These are phyloP conservation scores for Saraca asoca DNA, from an alignment of 331 rosid species.

Conservation along the genomic window DNA sequence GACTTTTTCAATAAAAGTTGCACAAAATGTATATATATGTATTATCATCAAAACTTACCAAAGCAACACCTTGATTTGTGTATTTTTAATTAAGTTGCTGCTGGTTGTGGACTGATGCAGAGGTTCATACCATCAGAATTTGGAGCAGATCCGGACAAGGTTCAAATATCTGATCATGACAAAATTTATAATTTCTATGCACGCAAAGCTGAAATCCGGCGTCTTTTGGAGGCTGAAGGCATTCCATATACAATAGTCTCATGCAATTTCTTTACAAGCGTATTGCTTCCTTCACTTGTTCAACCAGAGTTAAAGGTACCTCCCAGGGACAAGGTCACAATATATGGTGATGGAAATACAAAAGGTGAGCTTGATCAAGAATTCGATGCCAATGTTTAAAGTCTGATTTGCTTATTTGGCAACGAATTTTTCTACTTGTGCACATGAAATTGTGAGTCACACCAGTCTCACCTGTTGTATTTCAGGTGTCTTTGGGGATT, in stretches of 20 bases:
- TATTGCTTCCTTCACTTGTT: conserved; percentile 49
- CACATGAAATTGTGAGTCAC: too few relatives aligned
- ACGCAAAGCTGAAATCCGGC: conserved; percentile 66
- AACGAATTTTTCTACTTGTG: background rate
- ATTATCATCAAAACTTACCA: too few relatives aligned
- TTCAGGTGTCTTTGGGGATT: conserved; percentile 53
- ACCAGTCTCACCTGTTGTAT: background rate
- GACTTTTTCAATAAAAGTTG: too few relatives aligned
- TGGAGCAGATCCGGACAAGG: conserved; percentile 70
- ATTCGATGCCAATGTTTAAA: background rate
- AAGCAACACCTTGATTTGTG: too few relatives aligned
- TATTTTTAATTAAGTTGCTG: conserved; percentile 18
- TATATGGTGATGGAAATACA: conserved; percentile 72
- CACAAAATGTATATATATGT: too few relatives aligned
- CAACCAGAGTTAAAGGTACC: conserved; percentile 61
- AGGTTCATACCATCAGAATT: conserved; percentile 83
- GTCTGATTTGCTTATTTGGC: background rate
- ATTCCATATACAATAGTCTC: conserved; percentile 63
- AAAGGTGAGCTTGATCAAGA: conserved; percentile 52
- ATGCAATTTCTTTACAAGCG: conserved; percentile 51
- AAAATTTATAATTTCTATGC: conserved; percentile 54
- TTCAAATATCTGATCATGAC: conserved; percentile 47
- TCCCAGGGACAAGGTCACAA: conserved; percentile 67
- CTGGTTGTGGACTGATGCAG: conserved; percentile 50
- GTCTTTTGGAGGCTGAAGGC: conserved; percentile 62